These are phyloP conservation scores for Naganishia friedmannii DNA, from an alignment of 768 basidiomycete genomes.

Conservation along the genomic window DNA sequence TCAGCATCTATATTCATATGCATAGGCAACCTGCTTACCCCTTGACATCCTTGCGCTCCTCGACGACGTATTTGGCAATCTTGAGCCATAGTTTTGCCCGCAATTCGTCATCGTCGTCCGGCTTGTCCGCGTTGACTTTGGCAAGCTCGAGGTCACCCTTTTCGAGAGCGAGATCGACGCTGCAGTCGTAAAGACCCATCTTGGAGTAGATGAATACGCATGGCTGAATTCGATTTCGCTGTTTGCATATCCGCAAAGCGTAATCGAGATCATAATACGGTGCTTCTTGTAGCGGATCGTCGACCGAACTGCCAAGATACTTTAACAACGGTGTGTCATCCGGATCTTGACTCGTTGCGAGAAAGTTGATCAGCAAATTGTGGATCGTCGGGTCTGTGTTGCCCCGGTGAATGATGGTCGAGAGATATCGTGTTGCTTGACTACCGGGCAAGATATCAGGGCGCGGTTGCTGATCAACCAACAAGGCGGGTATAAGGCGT, in stretches of 20 bases:
- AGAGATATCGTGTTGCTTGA: constrained; percentile 85
- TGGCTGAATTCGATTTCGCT: constrained; percentile 72
- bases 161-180: constrained; percentile 88
- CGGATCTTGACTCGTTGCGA: constrained; percentile 58
- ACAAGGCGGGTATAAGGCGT: constrained; percentile 80
- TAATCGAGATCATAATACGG: constrained; percentile 98
- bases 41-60: constrained; percentile 97
- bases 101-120: constrained; percentile 79
- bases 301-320: constrained; percentile 77
- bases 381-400: constrained; percentile 83
- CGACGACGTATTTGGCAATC: constrained; percentile 96
- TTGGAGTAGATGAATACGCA: constrained; percentile 96
- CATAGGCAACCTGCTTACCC: constrained; percentile 61
- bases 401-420: constrained; percentile 62
- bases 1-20: background rate
- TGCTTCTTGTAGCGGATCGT: constrained; percentile 73
- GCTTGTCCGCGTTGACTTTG: constrained; percentile 90
- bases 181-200: constrained; percentile 95
- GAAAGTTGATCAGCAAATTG: constrained; percentile 87
- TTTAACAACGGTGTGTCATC: constrained; percentile 58
- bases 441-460: constrained; percentile 55
- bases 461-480: constrained; percentile 70
- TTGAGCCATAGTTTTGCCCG: constrained; percentile 96
- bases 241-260: constrained; percentile 85
- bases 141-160: constrained; percentile 94